Conservation (phyloP, 441 rosid genomes). For the Sinapis alba region DNA sequence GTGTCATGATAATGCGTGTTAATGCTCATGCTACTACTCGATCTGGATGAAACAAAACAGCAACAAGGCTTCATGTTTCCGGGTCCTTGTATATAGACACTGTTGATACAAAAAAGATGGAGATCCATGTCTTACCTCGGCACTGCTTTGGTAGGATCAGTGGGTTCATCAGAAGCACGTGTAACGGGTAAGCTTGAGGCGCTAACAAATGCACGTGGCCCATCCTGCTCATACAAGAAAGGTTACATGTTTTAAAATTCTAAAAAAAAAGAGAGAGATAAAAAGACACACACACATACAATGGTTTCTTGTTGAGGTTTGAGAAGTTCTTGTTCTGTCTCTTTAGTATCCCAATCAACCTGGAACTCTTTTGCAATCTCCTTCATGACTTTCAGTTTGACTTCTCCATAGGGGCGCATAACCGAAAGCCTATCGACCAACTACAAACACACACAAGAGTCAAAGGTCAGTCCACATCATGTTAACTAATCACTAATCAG, state of each 20-base stretch:
- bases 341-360: slow-evolving; percentile 84
- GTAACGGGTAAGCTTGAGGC: slow-evolving; percentile 71
- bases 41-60: slow-evolving; percentile 24
- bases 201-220: slow-evolving; percentile 58
- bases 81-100: neutral
- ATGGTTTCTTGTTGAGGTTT: slow-evolving; percentile 73
- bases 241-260: neutral
- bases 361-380: slow-evolving; percentile 87
- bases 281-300: slow-evolving; percentile 36
- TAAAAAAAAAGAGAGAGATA: neutral
- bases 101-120: slow-evolving; percentile 5
- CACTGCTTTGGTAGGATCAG: slow-evolving; percentile 38
- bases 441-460: slow-evolving; percentile 41
- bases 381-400: slow-evolving; percentile 79
- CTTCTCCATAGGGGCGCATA: slow-evolving; percentile 70
- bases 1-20: slow-evolving; percentile 50
- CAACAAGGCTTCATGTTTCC: neutral
- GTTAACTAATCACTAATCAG: neutral
- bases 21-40: slow-evolving; percentile 41
- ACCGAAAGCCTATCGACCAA: slow-evolving; percentile 89
- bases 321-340: slow-evolving; percentile 87
- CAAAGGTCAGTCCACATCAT: neutral
- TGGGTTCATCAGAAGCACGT: slow-evolving; percentile 33
- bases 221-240: slow-evolving; percentile 48
- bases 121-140: slow-evolving; percentile 41